Percentiles rank a stretch among this genome's conserved stretches.
Conservation (phyloP, 164 flowering plant genomes). For the Magnolia changhungtana region DNA sequence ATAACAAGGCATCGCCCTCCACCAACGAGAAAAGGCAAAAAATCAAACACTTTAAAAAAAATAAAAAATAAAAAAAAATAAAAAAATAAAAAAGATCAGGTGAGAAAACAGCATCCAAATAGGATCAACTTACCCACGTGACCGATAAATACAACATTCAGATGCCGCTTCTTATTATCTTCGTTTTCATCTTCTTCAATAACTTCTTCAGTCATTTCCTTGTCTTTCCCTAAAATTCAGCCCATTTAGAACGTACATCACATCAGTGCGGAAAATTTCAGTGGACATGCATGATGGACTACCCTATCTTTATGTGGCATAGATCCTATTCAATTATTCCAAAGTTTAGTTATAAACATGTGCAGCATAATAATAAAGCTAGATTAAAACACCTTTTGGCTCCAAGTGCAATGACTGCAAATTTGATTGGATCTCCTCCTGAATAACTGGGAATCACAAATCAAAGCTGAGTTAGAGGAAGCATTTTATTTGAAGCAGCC, state of each 20-base stretch:
- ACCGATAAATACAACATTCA: constrained; percentile 94
- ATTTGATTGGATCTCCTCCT: constrained; percentile 23
- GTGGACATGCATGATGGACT: neutral
- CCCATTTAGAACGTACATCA: neutral
- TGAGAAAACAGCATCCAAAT: neutral
- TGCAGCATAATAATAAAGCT: neutral
- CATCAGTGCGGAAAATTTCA: neutral
- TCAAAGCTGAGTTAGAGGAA: too few species aligned
- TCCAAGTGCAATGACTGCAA: constrained; percentile 19
- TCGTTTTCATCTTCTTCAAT: constrained; percentile 43
- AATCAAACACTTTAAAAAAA: neutral
- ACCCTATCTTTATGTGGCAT: neutral
- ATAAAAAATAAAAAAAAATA: neutral
- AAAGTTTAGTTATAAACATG: neutral
- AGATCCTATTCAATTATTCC: neutral
- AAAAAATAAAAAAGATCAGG: neutral
- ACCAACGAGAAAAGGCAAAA: neutral
- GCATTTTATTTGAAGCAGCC: neutral
- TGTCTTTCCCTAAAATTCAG: constrained; percentile 31
- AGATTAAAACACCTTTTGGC: constrained; percentile 12
- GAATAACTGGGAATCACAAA: constrained; percentile 12
- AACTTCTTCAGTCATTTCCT: constrained; percentile 37
- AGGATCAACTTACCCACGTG: constrained; percentile 73
- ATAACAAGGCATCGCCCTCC: neutral
- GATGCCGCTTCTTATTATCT: constrained; percentile 57